Conservation (phyloP, 345 rosid species). For the Noccaea bulbosa region DNA sequence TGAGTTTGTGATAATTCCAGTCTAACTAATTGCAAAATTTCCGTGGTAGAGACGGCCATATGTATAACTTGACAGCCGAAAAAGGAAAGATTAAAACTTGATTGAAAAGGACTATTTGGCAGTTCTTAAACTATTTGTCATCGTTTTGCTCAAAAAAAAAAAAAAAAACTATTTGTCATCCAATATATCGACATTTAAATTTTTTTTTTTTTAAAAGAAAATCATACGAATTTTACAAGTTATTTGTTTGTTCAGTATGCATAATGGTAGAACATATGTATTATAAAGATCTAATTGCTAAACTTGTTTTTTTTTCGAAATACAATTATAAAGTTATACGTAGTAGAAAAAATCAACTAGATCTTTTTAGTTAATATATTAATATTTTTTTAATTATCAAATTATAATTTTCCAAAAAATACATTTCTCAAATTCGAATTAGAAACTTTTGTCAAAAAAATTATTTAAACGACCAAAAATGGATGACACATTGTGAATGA, state of each 20-base stretch:
- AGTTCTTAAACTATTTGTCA: constrained; percentile 11
- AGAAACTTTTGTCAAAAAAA: no score
- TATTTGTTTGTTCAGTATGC: not conserved
- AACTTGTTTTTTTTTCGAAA: not conserved
- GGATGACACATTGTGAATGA: no score
- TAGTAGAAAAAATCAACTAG: not conserved
- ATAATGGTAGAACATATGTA: not conserved
- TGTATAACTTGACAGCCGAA: constrained; percentile 29
- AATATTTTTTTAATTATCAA: no score
- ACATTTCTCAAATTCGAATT: no score
- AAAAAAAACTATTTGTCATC: no score
- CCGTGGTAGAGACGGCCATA: constrained; percentile 32
- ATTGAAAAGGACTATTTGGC: constrained; percentile 34
- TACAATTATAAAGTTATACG: not conserved
- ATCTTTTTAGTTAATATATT: no score
- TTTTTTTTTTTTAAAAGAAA: no score
- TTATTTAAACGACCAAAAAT: no score
- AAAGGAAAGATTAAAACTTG: constrained; percentile 9
- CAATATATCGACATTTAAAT: no score
- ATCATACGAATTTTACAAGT: not conserved
- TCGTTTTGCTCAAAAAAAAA: no score
- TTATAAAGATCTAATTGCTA: not conserved
- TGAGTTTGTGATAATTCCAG: constrained; percentile 24
- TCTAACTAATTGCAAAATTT: constrained; percentile 9
- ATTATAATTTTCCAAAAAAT: no score